A percentile compares a stretch with the other conserved stretches of the same genome.
Conservation (phyloP, 2,329 filamentous ascomycete genomes). For the Stagonosporopsis vannaccii region DNA sequence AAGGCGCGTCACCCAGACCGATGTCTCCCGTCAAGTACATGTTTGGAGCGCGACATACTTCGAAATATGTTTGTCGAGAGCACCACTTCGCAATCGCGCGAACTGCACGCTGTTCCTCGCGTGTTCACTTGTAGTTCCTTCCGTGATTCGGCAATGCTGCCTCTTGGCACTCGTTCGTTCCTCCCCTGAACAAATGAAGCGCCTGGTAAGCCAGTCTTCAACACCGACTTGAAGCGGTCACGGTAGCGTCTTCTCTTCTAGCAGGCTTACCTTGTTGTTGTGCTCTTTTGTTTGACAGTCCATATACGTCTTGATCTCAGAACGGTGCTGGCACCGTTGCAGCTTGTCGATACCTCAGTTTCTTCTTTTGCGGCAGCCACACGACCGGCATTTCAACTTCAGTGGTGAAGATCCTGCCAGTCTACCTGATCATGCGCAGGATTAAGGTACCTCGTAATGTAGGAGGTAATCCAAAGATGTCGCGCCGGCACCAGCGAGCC, state of each 20-base stretch:
- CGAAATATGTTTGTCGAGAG: background rate
- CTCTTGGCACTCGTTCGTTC: slow-evolving; percentile 5
- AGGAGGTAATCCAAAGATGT: slow-evolving; percentile 35
- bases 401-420: background rate
- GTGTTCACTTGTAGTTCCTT: slow-evolving; percentile 6
- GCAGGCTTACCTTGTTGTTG: background rate
- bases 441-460: slow-evolving; percentile 37
- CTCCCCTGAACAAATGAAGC: slow-evolving; percentile 12
- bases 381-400: background rate
- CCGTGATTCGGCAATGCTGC: slow-evolving; percentile 10
- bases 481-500: slow-evolving; percentile 39
- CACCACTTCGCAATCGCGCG: background rate
- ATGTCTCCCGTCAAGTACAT: slow-evolving; percentile 4
- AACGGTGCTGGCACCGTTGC: slow-evolving; percentile 14
- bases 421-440: slow-evolving; percentile 35
- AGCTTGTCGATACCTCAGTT: background rate
- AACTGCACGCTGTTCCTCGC: background rate
- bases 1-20: slow-evolving; percentile 11
- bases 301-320: background rate
- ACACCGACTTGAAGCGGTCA: slow-evolving; percentile 5
- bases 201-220: background rate
- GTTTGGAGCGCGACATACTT: background rate
- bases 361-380: background rate
- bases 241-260: slow-evolving; percentile 11
- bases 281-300: background rate